Percentiles rank a stretch among this genome's conserved stretches.
Conservation (phyloP, 352 stramenopile genomes). For the Peronospora belbahrii region DNA sequence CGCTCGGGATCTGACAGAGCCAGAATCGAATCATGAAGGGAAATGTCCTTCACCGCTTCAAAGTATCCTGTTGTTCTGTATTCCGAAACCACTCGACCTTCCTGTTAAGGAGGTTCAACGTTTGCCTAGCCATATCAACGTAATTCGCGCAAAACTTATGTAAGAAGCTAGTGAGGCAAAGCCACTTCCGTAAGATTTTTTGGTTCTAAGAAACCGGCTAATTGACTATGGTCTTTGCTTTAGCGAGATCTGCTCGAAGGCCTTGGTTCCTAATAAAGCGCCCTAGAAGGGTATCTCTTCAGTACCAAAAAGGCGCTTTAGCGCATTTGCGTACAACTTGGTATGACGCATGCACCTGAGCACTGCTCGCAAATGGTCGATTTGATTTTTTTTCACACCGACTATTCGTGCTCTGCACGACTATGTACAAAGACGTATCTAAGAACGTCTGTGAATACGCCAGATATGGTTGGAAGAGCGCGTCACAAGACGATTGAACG, state of each 20-base stretch:
- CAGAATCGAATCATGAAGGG: background rate
- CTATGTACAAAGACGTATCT: background rate
- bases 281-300: background rate
- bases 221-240: background rate
- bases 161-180: conserved; percentile 18
- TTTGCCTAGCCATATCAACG: too few relatives aligned
- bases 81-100: conserved; percentile 5
- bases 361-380: background rate
- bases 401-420: background rate
- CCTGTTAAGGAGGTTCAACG: conserved; percentile 26
- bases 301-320: background rate
- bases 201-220: background rate
- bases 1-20: background rate
- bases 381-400: background rate
- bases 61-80: conserved; percentile 6
- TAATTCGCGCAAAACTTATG: too few relatives aligned
- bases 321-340: background rate
- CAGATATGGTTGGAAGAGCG: background rate
- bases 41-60: background rate
- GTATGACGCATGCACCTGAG: background rate
- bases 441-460: background rate
- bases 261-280: background rate
- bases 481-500: background rate
- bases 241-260: background rate
- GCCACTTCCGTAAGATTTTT: conserved; percentile 5